phyloP scores from a whole-genome alignment of 2,329 filamentous ascomycete genomes.

The Pseudopyricularia cyperi region DNA sequence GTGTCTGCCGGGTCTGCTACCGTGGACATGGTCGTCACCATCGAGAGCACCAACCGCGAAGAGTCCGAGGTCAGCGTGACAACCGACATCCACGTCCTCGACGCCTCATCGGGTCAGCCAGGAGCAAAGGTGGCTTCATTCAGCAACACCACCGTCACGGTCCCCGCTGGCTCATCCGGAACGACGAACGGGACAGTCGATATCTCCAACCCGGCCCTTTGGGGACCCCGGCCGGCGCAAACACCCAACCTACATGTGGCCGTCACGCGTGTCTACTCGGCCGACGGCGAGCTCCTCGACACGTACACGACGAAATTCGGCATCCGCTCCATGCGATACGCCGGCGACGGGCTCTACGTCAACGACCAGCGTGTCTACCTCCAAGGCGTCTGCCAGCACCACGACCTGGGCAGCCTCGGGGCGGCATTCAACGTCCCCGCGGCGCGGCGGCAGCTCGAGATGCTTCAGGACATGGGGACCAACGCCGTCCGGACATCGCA shows the following conservation, averaged over 20 bases:
- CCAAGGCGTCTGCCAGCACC: conserved; percentile 36
- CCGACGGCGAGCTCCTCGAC: conserved; percentile 12
- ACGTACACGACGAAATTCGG: conserved; percentile 36
- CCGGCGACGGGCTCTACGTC: conserved; percentile 26
- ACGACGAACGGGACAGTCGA: conserved; percentile 19
- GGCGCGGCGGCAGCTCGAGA: conserved; percentile 31
- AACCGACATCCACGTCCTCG: conserved; percentile 25
- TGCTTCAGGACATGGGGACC: conserved; percentile 33
- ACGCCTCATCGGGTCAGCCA: conserved; percentile 16
- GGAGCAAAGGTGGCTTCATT: conserved; percentile 20
- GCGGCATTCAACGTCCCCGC: conserved; percentile 36
- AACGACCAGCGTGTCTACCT: conserved; percentile 30
- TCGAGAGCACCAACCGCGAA: conserved; percentile 27
- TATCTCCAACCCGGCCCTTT: conserved; percentile 26
- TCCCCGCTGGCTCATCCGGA: conserved; percentile 18
- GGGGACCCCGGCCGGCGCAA: conserved; percentile 32
- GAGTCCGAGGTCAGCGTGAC: conserved; percentile 20
- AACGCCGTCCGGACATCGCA: conserved; percentile 38
- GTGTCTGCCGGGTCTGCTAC: conserved; percentile 31
- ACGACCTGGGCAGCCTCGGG: conserved; percentile 36
- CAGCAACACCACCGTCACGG: conserved; percentile 12
- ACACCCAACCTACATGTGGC: conserved; percentile 34
- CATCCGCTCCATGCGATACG: conserved; percentile 28
- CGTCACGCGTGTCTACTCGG: conserved; percentile 21
- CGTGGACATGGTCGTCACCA: conserved; percentile 26